phyloP scores from a whole-genome alignment of 768 basidiomycete species.

The Lentinula boryana region DNA sequence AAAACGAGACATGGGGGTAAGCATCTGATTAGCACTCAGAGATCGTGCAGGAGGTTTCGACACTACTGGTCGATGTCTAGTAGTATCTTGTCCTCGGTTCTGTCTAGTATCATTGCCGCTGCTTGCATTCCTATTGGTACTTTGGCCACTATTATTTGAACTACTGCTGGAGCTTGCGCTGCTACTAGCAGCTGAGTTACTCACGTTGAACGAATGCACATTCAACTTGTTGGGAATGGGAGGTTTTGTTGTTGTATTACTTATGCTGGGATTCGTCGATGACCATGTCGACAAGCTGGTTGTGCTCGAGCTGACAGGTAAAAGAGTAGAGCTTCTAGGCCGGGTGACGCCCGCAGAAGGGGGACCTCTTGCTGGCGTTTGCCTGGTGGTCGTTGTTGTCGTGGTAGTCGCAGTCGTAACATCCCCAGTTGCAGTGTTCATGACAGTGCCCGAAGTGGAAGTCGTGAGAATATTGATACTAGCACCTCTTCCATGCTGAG shows the following conservation, averaged over 20 bases:
- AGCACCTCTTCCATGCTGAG: conserved; percentile 29
- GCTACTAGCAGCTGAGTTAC: neutral
- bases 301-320: neutral
- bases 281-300: neutral
- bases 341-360: neutral
- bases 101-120: neutral
- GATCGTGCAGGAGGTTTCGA: neutral
- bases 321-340: neutral
- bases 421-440: neutral
- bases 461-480: neutral
- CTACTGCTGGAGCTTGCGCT: neutral
- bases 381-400: conserved; percentile 1
- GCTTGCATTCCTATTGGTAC: neutral
- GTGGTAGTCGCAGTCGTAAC: conserved; percentile 2
- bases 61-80: neutral
- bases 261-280: neutral
- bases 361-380: neutral
- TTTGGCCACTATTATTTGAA: neutral
- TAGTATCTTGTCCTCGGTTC: neutral
- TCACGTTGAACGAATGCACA: neutral
- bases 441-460: neutral
- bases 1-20: neutral
- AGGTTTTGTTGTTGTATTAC: neutral
- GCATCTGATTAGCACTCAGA: neutral
- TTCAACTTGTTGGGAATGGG: neutral